These are phyloP conservation scores for Reticulascus tulasneorum DNA, from an alignment of 2,329 filamentous ascomycete genomes.

Conservation along the genomic window DNA sequence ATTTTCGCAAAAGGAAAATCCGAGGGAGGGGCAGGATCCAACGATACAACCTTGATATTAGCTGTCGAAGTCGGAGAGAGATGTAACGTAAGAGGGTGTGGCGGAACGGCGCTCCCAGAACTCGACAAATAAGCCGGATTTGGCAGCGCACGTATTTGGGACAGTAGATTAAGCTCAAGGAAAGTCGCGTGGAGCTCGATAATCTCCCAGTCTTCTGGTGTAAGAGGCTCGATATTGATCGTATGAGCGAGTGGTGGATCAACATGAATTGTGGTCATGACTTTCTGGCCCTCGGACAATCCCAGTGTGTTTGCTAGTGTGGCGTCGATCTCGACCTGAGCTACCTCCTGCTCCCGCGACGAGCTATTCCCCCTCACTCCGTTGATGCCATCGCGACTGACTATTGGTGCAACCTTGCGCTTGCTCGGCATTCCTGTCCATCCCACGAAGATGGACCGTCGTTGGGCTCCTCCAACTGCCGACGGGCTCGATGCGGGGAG, in stretches of 20 bases:
- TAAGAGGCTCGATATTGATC: conserved; percentile 93
- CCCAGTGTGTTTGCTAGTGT: conserved; percentile 76
- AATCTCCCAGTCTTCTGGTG: conserved; percentile 96
- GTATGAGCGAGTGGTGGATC: conserved; percentile 90
- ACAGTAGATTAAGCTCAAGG: conserved; percentile 86
- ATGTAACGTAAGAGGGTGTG: conserved; percentile 85
- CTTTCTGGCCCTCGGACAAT: conserved; percentile 76
- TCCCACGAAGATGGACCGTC: conserved; percentile 78
- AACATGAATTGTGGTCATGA: conserved; percentile 69
- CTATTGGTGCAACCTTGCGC: conserved; percentile 68
- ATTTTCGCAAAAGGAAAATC: conserved; percentile 84
- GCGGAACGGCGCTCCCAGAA: conserved; percentile 45
- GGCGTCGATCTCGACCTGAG: conserved; percentile 81
- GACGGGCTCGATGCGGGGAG: conserved; percentile 40
- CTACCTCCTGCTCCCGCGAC: conserved; percentile 68
- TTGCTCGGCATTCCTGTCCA: conserved; percentile 99
- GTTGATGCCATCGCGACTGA: conserved; percentile 69
- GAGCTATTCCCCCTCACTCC: conserved; percentile 52
- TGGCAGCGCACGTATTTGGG: conserved; percentile 87
- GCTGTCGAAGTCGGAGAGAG: conserved; percentile 93
- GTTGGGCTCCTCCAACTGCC: conserved; percentile 41
- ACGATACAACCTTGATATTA: conserved; percentile 78
- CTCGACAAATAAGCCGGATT: conserved; percentile 67
- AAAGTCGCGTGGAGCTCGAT: conserved; percentile 97
- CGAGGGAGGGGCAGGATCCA: conserved; percentile 69